Base-by-base conservation (phyloP, 768 basidiomycete genomes). In the Phlebiopsis flavidoalba region DNA sequence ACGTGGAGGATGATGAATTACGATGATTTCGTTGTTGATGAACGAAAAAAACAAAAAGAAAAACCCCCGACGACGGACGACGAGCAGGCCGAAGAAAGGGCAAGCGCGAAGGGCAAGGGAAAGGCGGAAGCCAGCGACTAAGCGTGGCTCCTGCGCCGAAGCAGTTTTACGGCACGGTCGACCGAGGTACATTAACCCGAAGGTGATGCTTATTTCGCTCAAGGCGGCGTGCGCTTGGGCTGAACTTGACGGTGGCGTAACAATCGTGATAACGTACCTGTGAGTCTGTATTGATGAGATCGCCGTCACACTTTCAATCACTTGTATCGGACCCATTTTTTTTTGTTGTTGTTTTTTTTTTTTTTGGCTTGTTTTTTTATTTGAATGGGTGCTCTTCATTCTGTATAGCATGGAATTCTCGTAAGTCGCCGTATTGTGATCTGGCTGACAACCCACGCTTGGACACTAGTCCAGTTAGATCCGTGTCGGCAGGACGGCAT, bases 401-500 rank as follows among this genome's bases (percentile, higher is more conserved):
- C n/a, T n/a, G n/a, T n/a, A 3, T 21, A 21, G 48, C 7, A 49
- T 21, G 6, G 19, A 1, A n/a, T n/a, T 63, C 90, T n/a, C 89
- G 37, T 45, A 60, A 37, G 21, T 89, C 88, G n/a, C n/a, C n/a
- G n/a, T n/a, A n/a, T n/a, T n/a, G n/a, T n/a, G n/a, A n/a, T n/a
- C n/a, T n/a, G n/a, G n/a, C n/a, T n/a, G n/a, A n/a, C n/a, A n/a
- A n/a, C n/a, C n/a, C n/a, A n/a, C n/a, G n/a, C n/a, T n/a, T n/a
- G n/a, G n/a, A n/a, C n/a, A n/a, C n/a, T n/a, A n/a, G n/a, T n/a
- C n/a, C n/a, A n/a, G n/a, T n/a, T n/a, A n/a, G n/a, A n/a, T n/a
- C n/a, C n/a, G n/a, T 90, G 88, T 87, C 90, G 89, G 88, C 88
- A 89, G 79, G 89, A 90, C 66, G 87, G 90, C 2, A 93, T 93